Conservation (phyloP, 495 filamentous ascomycete genomes). For the Daldinia caldariorum region DNA sequence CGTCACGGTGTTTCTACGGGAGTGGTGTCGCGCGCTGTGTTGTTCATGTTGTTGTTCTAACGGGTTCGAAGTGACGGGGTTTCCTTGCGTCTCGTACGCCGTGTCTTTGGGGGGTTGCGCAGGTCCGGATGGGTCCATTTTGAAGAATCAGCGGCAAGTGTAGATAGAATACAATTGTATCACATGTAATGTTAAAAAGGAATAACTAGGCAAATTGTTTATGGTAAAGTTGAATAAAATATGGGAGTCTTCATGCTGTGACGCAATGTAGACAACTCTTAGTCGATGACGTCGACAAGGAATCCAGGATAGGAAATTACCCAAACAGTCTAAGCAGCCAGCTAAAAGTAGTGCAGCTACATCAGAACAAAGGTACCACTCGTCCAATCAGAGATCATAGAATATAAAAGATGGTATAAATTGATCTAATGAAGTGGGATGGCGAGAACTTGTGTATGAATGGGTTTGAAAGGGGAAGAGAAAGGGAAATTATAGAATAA, state of each 20-base stretch:
- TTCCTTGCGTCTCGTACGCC: slow-evolving; percentile 60
- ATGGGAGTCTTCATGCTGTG: slow-evolving; percentile 2
- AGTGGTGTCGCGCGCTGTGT: slow-evolving; percentile 44
- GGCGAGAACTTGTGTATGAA: neutral
- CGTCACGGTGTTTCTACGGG: slow-evolving; percentile 39
- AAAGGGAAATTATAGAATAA: too few relatives aligned
- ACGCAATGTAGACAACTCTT: slow-evolving; percentile 23
- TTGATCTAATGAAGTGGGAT: too few relatives aligned
- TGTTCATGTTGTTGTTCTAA: slow-evolving; percentile 53
- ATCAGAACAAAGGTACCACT: neutral
- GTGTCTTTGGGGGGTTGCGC: slow-evolving; percentile 63
- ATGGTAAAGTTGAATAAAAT: neutral
- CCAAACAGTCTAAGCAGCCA: neutral
- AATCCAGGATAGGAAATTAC: slow-evolving; percentile 16
- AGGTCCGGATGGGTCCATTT: slow-evolving; percentile 51
- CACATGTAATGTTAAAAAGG: neutral
- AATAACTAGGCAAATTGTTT: neutral
- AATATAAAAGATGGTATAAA: neutral
- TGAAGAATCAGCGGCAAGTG: neutral
- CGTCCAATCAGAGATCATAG: neutral
- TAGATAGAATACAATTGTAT: neutral
- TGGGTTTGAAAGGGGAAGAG: too few relatives aligned
- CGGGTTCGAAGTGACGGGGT: slow-evolving; percentile 60
- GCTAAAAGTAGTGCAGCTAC: neutral
- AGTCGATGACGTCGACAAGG: slow-evolving; percentile 38